Conservation (phyloP, 2,329 filamentous ascomycete species). For the Hortaea werneckii region DNA sequence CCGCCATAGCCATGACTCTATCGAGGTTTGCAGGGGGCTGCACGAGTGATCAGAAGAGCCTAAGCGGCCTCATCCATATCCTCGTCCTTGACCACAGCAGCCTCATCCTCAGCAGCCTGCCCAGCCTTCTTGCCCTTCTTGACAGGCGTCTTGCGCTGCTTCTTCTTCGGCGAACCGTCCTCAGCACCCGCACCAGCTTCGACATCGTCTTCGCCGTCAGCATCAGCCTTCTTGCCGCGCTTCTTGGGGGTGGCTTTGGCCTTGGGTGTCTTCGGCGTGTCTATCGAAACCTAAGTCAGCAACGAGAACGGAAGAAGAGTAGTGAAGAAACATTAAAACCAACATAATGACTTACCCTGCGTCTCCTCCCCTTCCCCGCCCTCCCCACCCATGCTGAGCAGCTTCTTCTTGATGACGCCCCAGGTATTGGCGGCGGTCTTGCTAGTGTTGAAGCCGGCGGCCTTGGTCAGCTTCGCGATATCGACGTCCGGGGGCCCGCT, state of each 20-base stretch:
- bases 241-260: constrained; percentile 16
- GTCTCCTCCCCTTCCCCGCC: constrained; percentile 9
- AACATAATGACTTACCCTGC: constrained; percentile 1
- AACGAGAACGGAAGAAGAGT: background rate
- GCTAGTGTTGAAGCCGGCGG: constrained; percentile 20
- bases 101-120: background rate
- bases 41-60: too few species aligned
- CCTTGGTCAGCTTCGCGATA: constrained; percentile 18
- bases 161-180: constrained; percentile 8
- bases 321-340: background rate
- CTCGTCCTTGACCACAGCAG: constrained; percentile 2
- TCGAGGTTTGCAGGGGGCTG: too few species aligned
- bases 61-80: background rate
- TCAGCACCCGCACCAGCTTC: constrained; percentile 5
- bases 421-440: constrained; percentile 27
- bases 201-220: constrained; percentile 5
- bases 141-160: constrained; percentile 12
- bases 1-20: too few species aligned
- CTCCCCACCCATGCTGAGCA: constrained; percentile 9
- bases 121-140: constrained; percentile 10
- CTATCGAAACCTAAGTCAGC: background rate
- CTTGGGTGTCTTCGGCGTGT: constrained; percentile 11
- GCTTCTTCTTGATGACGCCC: constrained; percentile 26
- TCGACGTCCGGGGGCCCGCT: constrained; percentile 24
- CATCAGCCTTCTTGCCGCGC: constrained; percentile 18